phyloP scores from a whole-genome alignment of 148 eudicot genomes.

The Amaranthus palmeri region DNA sequence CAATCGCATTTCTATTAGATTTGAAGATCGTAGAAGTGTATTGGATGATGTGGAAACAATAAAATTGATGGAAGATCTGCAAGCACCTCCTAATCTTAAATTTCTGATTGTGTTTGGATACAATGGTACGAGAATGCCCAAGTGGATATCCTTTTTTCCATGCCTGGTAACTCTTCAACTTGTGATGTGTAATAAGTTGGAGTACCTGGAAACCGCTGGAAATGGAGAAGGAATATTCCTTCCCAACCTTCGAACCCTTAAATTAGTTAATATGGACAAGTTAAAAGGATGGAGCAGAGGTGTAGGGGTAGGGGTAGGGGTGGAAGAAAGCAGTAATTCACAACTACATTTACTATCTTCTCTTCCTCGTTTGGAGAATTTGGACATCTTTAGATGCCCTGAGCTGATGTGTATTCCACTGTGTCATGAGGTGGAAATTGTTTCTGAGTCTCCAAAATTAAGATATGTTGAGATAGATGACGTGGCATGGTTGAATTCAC shows the following conservation, averaged over 20 bases:
- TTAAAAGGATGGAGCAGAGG: conserved; percentile 14
- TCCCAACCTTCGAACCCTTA: background rate
- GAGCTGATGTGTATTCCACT: background rate
- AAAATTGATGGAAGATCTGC: too few species aligned
- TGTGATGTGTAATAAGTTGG: background rate
- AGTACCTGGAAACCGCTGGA: background rate
- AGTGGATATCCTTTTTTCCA: too few species aligned
- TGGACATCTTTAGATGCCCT: background rate
- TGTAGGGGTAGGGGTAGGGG: too few species aligned
- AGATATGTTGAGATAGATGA: background rate
- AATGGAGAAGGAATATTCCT: background rate
- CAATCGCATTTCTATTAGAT: too few species aligned
- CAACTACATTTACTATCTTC: background rate
- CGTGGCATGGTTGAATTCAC: background rate
- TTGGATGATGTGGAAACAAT: too few species aligned
- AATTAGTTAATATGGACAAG: background rate
- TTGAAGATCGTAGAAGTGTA: too few species aligned
- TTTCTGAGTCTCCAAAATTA: background rate
- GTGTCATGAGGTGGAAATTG: background rate
- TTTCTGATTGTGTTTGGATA: too few species aligned
- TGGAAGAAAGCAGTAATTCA: background rate
- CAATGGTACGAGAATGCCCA: too few species aligned
- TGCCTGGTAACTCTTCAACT: too few species aligned
- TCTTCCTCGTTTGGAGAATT: background rate
- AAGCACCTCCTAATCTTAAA: too few species aligned